phyloP scores from a whole-genome alignment of 495 filamentous ascomycete species.

The Neurospora tetrasperma region DNA sequence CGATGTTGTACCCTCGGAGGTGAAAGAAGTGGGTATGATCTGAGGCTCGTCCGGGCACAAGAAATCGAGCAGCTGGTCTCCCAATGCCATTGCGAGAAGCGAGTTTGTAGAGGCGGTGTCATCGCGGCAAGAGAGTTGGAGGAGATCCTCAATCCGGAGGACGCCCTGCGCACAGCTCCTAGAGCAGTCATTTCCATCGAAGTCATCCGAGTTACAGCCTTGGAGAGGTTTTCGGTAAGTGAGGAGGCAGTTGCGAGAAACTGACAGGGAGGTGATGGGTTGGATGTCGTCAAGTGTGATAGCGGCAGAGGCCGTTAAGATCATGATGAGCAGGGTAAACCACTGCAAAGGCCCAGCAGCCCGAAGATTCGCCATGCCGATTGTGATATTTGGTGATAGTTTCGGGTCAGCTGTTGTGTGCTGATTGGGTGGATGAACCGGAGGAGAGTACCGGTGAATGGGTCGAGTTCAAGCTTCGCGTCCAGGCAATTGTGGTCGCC shows the following conservation, averaged over 20 bases:
- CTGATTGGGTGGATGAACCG: neutral
- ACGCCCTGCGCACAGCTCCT: neutral
- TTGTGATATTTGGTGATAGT: neutral
- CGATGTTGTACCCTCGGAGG: neutral
- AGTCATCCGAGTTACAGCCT: neutral
- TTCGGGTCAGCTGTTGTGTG: neutral
- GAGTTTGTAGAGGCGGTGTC: neutral
- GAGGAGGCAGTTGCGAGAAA: neutral
- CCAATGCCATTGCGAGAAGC: neutral
- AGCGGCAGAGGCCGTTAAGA: neutral
- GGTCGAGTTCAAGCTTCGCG: neutral
- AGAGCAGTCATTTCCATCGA: neutral
- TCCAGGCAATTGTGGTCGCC: neutral
- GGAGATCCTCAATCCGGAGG: neutral
- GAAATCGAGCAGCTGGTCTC: neutral
- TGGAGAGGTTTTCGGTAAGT: neutral
- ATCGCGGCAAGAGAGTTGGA: neutral
- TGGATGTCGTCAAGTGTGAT: neutral
- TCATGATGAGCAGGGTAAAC: neutral
- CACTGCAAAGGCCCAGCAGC: neutral
- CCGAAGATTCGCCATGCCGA: neutral
- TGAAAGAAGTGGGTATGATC: neutral
- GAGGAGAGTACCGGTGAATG: neutral
- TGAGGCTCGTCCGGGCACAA: neutral
- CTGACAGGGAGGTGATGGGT: neutral